Conservation (phyloP, 2,329 filamentous ascomycete genomes). For the Cladosporium oxysporum region DNA sequence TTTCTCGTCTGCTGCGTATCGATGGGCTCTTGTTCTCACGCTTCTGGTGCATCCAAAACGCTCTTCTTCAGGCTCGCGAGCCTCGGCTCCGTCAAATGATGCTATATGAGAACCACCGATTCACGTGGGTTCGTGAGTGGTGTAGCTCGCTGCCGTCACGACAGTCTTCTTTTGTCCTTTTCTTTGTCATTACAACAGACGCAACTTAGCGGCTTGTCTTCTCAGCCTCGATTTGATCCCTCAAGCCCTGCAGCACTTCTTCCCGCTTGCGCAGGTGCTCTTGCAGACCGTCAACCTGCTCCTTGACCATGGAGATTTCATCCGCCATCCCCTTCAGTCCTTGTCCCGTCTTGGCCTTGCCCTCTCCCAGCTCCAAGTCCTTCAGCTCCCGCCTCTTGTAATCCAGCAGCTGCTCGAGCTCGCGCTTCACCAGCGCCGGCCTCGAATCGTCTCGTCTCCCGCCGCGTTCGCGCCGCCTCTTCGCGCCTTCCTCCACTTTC, state of each 20-base stretch:
- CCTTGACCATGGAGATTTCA: conserved; percentile 85
- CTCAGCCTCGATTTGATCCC: conserved; percentile 83
- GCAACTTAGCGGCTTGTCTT: conserved; percentile 21
- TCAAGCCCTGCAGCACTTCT: conserved; percentile 72
- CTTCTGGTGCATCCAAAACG: neutral
- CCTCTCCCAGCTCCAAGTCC: conserved; percentile 72
- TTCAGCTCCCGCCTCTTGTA: conserved; percentile 83
- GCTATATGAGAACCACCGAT: neutral
- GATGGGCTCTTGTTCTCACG: neutral
- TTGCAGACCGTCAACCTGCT: conserved; percentile 91
- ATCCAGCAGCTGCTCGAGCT: conserved; percentile 90
- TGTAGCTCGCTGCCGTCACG: neutral
- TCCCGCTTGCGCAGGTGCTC: conserved; percentile 75
- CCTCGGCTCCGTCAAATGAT: neutral
- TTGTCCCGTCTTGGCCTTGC: conserved; percentile 68
- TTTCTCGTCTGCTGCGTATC: neutral
- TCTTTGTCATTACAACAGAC: neutral
- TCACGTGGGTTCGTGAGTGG: neutral
- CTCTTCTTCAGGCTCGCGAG: neutral
- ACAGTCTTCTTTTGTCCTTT: neutral
- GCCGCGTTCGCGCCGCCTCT: conserved; percentile 44
- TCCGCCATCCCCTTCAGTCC: conserved; percentile 76
- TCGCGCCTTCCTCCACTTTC: conserved; percentile 72
- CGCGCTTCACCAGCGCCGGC: conserved; percentile 88
- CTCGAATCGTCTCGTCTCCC: conserved; percentile 68